phyloP scores from a whole-genome alignment of 805 yeast genomes.

The Lipomyces oligophaga region DNA sequence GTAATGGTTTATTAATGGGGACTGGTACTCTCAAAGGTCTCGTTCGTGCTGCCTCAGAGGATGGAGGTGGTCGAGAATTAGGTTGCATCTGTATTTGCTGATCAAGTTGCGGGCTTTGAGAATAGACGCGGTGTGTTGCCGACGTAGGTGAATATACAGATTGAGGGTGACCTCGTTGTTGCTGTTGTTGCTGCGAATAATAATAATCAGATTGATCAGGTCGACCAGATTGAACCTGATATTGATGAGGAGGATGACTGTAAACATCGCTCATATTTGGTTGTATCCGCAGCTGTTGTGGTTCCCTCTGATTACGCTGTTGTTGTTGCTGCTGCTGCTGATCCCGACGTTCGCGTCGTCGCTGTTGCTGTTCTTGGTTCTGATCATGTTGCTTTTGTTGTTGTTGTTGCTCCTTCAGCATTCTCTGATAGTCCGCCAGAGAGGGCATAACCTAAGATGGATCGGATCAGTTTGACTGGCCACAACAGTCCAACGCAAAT shows the following conservation, averaged over 20 bases:
- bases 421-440: slow-evolving; percentile 18
- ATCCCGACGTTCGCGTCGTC: slow-evolving; percentile 1
- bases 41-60: slow-evolving; percentile 2
- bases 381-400: slow-evolving; percentile 4
- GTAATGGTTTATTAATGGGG: too few species aligned
- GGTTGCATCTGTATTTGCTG: background rate
- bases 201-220: slow-evolving; percentile 5
- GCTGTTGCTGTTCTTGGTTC: slow-evolving; percentile 2
- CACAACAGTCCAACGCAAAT: background rate
- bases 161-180: background rate
- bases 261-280: too few species aligned
- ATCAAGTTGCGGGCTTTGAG: slow-evolving; percentile 14
- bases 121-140: background rate
- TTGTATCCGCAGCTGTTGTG: slow-evolving; percentile 1
- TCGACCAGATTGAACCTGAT: background rate
- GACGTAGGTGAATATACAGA: background rate
- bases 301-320: slow-evolving; percentile 3
- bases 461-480: background rate
- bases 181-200: slow-evolving; percentile 16
- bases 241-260: background rate
- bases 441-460: slow-evolving; percentile 19
- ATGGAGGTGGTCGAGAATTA: background rate
- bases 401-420: slow-evolving; percentile 4
- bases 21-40: background rate
- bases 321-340: slow-evolving; percentile 5